Base-by-base conservation (phyloP, 306 rosid species). In the Cucurbita moschata region DNA sequence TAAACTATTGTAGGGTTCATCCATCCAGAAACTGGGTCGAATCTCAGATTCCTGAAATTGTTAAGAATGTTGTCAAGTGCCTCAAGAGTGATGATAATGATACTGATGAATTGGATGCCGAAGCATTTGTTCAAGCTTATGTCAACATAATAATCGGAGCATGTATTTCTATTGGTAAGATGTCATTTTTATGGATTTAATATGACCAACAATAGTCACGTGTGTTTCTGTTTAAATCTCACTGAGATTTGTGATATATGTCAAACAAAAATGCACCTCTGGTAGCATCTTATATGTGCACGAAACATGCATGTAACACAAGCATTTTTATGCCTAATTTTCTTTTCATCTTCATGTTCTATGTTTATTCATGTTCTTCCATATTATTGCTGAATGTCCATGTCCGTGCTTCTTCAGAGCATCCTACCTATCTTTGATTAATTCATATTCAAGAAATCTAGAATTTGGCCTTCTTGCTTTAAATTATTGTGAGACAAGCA, bases 131-230 rank as follows among this genome's bases (percentile, higher is more conserved):
- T 23, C 97, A 93, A 82, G 98, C 97, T 30, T 93, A 88, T 86
- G 94, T 93, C 79, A 90, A 93, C 78, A 89, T 93, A 77, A 89
- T 90, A 63, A 85, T 92, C 81, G 97, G 98, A 80, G 96, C 97
- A 76, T 90, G 98, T 78, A 87, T 93, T 76, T 90, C 98, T 62
- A 84, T 93, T 66, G 98, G 97, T 93, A 85, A 83, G 82, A 19
- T 77, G 71, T 60, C 49, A 51, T 67, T 80, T 79, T 75, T 35
- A 37, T 74, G 77, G 40, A 59, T 71, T 78, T 56, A 62, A 23
- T 75, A n/a, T 42, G 74, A 52, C 61, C 61, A 67, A 26, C 19
- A 52, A 52, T 61, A 53, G 52, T 50, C 50, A 46, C 14, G 11
- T 21, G 4, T 68, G 26, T 21, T 10, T 67, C 39, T 39, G 37